phyloP scores from a whole-genome alignment of 2,329 filamentous ascomycete genomes.

The Ophiostoma tasmaniense region DNA sequence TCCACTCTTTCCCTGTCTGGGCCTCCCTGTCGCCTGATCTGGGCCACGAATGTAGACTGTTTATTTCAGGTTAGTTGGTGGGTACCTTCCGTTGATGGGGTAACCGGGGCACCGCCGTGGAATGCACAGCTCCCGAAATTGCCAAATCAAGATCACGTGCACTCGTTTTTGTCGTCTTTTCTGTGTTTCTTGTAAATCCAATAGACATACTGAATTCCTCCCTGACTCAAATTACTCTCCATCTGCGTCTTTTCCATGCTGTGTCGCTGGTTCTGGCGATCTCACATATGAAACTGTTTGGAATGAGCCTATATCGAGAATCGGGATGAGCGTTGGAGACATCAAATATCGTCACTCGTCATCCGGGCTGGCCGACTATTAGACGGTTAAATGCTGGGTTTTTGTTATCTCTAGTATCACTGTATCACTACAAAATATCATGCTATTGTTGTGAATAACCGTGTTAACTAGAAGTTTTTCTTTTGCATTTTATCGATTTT shows the following conservation, averaged over 20 bases:
- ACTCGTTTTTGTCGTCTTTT: background rate
- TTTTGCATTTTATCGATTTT: too few species aligned
- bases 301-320: background rate
- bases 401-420: too few species aligned
- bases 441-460: too few species aligned
- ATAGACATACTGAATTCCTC: background rate
- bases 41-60: constrained; percentile 11
- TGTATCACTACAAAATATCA: too few species aligned
- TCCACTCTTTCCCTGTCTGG: background rate
- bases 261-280: background rate
- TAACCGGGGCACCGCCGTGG: constrained; percentile 12
- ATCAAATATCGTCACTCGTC: background rate
- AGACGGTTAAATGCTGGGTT: too few species aligned
- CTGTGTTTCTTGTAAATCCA: background rate
- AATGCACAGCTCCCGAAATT: background rate
- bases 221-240: background rate
- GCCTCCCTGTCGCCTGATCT: background rate
- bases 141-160: background rate
- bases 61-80: constrained; percentile 15
- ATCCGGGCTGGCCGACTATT: background rate
- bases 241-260: background rate
- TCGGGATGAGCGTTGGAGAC: background rate
- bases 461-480: too few species aligned
- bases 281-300: background rate
- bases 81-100: constrained; percentile 15